A percentile compares a stretch with the other conserved stretches of the same genome.
Evolutionary conservation across 257 asterid genomes (phyloP).

Genomic region (Solanum rostratum): DNA sequence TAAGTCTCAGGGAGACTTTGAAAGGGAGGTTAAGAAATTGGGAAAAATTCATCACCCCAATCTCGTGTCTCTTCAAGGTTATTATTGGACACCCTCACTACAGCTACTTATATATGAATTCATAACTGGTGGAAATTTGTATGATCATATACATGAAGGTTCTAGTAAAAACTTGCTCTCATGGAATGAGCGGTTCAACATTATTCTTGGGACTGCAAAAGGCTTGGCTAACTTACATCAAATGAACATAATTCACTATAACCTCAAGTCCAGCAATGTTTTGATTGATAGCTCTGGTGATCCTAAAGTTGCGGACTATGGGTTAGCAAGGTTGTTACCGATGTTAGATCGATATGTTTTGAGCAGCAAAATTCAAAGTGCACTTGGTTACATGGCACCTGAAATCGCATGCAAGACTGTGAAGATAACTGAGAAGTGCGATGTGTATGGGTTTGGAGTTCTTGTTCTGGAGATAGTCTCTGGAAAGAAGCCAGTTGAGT

Average conservation of each 20-base stretch:
- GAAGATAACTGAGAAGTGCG: constrained; percentile 61
- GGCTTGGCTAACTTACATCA: constrained; percentile 52
- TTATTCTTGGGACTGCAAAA: constrained; percentile 51
- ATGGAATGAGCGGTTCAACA: constrained; percentile 50
- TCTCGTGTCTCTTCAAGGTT: constrained; percentile 50
- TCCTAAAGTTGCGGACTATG: constrained; percentile 57
- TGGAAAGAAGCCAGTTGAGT: constrained; percentile 67
- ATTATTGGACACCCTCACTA: constrained; percentile 62
- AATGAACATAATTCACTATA: constrained; percentile 49
- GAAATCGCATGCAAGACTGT: constrained; percentile 58
- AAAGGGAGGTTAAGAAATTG: constrained; percentile 46
- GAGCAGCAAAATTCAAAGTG: constrained; percentile 74
- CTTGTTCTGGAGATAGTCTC: constrained; percentile 50
- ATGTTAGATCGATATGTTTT: constrained; percentile 50
- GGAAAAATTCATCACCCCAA: constrained; percentile 41
- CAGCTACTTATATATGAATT: constrained; percentile 64
- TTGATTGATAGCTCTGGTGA: constrained; percentile 43
- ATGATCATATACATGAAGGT: constrained; percentile 50
- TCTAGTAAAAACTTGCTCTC: constrained; percentile 22
- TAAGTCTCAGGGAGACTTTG: constrained; percentile 70
- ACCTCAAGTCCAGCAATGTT: constrained; percentile 55
- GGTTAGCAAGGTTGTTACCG: constrained; percentile 48
- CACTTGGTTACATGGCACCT: constrained; percentile 75
- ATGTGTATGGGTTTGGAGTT: constrained; percentile 59
- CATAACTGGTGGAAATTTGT: constrained; percentile 42